Percentiles rank a stretch among this genome's conserved stretches.
Conservation (phyloP, 352 stramenopile species). For the Phytophthora palmivora region DNA sequence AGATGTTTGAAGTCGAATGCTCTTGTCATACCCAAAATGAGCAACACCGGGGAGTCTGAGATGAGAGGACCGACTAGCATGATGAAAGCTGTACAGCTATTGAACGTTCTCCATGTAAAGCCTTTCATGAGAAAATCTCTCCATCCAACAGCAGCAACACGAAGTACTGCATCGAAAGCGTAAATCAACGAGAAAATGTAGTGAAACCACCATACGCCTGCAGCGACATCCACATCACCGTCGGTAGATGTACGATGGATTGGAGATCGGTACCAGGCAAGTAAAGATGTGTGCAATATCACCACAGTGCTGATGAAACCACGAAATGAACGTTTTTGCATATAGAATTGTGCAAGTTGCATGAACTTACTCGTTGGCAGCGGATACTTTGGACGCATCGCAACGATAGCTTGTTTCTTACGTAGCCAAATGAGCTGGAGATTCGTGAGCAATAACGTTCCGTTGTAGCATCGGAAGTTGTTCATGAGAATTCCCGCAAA, state of each 20-base stretch:
- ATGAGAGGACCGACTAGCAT: constrained; percentile 78
- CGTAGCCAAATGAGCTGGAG: constrained; percentile 84
- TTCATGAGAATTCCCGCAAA: constrained; percentile 89
- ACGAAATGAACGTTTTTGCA: constrained; percentile 72
- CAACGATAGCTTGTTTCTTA: constrained; percentile 67
- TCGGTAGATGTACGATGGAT: constrained; percentile 46
- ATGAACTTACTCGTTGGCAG: constrained; percentile 67
- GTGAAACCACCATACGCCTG: constrained; percentile 75
- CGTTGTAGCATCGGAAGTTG: constrained; percentile 88
- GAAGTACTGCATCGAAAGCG: constrained; percentile 71
- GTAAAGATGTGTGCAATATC: constrained; percentile 71
- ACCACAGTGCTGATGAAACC: constrained; percentile 69
- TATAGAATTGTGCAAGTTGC: constrained; percentile 64
- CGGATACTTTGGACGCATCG: constrained; percentile 78
- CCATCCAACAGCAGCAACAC: constrained; percentile 77
- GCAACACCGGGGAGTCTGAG: constrained; percentile 62
- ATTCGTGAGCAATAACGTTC: constrained; percentile 77
- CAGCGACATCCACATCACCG: constrained; percentile 37
- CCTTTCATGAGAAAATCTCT: constrained; percentile 87
- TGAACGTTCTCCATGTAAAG: constrained; percentile 81
- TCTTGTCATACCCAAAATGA: constrained; percentile 80
- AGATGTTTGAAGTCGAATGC: constrained; percentile 89
- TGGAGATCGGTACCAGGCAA: constrained; percentile 77
- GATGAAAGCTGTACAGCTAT: constrained; percentile 76
- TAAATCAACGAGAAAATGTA: constrained; percentile 87